Evolutionary conservation across 495 filamentous ascomycete species (phyloP), one percentile per base, ranked within the genome.

Genomic region (Daldinia loculata): DNA sequence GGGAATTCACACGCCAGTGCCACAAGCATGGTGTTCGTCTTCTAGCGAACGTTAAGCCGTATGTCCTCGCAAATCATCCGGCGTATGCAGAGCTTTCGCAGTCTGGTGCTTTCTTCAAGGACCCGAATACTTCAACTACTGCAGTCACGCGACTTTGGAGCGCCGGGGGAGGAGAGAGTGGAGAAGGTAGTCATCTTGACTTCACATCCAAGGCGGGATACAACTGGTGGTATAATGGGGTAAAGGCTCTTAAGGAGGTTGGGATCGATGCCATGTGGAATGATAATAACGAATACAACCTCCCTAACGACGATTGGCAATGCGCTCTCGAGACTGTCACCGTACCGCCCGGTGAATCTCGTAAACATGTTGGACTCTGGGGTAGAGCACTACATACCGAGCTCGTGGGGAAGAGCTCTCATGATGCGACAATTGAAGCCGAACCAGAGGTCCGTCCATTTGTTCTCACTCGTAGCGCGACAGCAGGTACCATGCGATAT

Each of bases 221-320:
- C 75, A 78, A 87, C 22, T 92, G 88, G 86, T 92, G 90, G 90
- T 89, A 87, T 66, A 79, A 89, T 17, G 89, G 89, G 6, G 84
- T 89, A 11, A 82, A 86, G 62, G 84, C 80, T 48, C 82, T 92
- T 43, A 87, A 87, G 59, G 80, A 85, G 29, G 78, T 81, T 19
- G 89, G 89, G 17, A 88, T 92, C 62, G 89, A 91, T 66, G 88
- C 83, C 32, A 91, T 91, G 78, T 92, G 90, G 90, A 92, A 90
- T 68, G 90, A 92, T 76, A 92, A 92, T 78, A 91, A 91, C 74
- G 90, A 92, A 78, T 91, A 90, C 75, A 89, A 87, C 6, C 82
- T 89, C 3, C 87, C 88, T 0, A 81, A 84, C 71, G 90, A 92
- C 60, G 82, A 86, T 59, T 91, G 89, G 88, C 76, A 84, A 59